Conservation (phyloP, 257 asterid species). For the Scutellaria barbata region DNA sequence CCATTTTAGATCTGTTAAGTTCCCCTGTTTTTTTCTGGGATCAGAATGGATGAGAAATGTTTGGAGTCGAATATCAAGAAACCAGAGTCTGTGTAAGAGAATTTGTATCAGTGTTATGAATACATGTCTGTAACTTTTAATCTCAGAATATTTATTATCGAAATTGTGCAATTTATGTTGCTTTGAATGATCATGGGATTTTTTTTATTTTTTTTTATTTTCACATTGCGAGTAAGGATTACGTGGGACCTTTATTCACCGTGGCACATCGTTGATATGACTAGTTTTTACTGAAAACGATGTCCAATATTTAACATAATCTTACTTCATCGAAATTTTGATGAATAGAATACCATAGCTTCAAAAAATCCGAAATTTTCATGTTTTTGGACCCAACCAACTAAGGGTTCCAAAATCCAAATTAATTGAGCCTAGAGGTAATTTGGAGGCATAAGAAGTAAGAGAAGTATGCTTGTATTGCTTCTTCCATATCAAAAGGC, state of each 20-base stretch:
- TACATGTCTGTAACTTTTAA: slow-evolving; percentile 29
- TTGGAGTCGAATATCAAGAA: slow-evolving; percentile 10
- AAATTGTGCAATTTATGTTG: slow-evolving; percentile 12
- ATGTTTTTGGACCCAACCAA: no score
- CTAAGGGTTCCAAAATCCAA: no score
- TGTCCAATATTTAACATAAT: no score
- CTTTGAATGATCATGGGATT: not conserved
- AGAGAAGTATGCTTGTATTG: no score
- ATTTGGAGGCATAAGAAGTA: no score
- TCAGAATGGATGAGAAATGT: not conserved
- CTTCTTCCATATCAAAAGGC: no score
- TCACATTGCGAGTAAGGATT: not conserved
- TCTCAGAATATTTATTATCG: not conserved
- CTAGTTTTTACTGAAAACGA: no score
- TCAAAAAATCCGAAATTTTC: no score
- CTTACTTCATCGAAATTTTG: no score
- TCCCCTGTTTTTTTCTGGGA: slow-evolving; percentile 28
- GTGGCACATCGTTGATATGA: no score
- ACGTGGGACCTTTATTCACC: not conserved
- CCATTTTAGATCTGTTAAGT: slow-evolving; percentile 25
- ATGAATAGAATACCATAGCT: no score
- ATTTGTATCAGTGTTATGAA: slow-evolving; percentile 17
- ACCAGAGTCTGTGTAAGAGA: slow-evolving; percentile 5
- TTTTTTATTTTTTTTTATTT: not conserved
- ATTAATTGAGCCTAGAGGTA: no score